phyloP scores from a whole-genome alignment of 2,329 filamentous ascomycete genomes.

The Fusarium brevicatenulatum region DNA sequence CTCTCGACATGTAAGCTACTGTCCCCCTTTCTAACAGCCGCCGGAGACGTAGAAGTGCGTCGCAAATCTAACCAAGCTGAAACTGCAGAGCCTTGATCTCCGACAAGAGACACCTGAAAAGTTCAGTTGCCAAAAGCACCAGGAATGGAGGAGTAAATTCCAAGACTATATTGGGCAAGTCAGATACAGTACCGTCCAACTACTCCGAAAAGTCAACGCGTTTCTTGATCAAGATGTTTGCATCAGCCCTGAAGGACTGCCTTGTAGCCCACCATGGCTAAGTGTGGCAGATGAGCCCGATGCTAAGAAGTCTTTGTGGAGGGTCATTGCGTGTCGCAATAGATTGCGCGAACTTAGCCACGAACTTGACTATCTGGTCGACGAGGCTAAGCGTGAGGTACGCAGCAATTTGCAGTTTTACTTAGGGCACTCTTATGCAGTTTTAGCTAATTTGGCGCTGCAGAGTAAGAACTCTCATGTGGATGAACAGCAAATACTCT shows the following conservation, averaged over 20 bases:
- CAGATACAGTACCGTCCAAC: background rate
- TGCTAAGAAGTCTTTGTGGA: background rate
- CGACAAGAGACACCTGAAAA: background rate
- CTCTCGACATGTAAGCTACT: background rate
- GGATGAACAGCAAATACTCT: background rate
- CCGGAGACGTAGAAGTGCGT: background rate
- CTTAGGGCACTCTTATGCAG: background rate
- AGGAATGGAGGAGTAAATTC: constrained; percentile 1
- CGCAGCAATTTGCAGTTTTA: background rate
- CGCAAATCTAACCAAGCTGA: background rate
- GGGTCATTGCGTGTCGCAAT: background rate
- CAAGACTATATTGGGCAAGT: background rate
- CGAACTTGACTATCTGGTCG: background rate
- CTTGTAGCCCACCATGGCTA: background rate
- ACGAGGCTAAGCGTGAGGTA: background rate
- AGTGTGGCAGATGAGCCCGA: background rate
- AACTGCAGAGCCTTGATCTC: background rate
- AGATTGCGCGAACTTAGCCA: background rate
- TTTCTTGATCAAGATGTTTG: background rate
- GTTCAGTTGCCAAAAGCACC: background rate
- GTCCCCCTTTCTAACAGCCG: background rate
- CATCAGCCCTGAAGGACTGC: background rate
- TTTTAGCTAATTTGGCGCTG: background rate
- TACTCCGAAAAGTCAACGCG: background rate
- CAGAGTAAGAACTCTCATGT: background rate